A percentile compares a stretch with the other conserved stretches of the same genome.
Evolutionary conservation across 345 rosid genomes (phyloP).

Genomic region (Dipteronia dyeriana): DNA sequence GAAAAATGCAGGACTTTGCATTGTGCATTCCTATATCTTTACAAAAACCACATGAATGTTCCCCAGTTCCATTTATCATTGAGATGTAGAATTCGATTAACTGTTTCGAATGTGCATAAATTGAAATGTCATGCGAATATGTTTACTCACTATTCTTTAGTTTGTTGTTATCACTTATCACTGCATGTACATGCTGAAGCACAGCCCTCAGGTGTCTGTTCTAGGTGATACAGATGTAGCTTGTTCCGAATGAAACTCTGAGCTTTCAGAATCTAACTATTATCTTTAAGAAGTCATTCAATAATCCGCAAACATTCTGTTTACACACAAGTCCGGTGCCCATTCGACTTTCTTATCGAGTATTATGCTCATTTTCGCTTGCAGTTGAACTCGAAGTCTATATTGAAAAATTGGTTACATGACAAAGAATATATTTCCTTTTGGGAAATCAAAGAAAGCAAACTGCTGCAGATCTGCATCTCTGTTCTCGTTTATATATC

Average conservation of each 20-base stretch:
- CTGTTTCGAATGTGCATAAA: not conserved
- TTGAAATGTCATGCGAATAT: not conserved
- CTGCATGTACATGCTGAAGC: not conserved
- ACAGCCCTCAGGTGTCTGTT: not conserved
- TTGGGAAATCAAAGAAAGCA: not conserved
- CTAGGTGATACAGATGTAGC: too few species aligned
- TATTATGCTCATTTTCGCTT: not conserved
- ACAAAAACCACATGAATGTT: not conserved
- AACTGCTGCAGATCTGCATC: conserved; percentile 15
- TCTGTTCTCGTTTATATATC: conserved; percentile 1
- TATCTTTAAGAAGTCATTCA: not conserved
- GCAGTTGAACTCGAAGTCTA: not conserved
- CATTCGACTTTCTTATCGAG: not conserved
- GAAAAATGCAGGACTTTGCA: not conserved
- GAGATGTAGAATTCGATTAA: not conserved
- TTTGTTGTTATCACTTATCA: not conserved
- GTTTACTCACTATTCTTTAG: not conserved
- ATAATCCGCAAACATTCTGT: conserved; percentile 2
- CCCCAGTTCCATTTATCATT: not conserved
- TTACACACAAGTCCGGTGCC: not conserved
- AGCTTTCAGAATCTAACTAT: not conserved
- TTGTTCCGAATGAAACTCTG: too few species aligned
- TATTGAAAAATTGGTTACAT: not conserved
- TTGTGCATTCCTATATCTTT: not conserved
- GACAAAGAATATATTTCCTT: not conserved